Base-by-base conservation (phyloP, 495 filamentous ascomycete genomes). In the Aspergillus heteromorphus region DNA sequence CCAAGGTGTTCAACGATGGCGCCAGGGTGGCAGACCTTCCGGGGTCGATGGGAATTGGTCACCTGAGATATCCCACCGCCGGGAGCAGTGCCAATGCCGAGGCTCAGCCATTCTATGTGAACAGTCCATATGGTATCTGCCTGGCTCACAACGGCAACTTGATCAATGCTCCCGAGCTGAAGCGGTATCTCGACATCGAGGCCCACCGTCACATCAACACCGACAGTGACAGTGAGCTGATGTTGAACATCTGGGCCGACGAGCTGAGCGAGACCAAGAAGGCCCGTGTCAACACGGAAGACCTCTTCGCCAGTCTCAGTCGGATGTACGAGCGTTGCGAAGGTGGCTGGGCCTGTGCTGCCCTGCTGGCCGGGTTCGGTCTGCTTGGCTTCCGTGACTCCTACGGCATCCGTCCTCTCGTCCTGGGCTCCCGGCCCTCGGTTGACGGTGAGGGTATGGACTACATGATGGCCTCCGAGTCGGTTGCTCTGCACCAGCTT, bases 391-490 rank as follows among this genome's bases (percentile, higher is more conserved):
- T 97, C 79, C 81, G 89, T 52, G 93, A 97, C 69, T 77, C 84
- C 7, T 84, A 92, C 60, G 93, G 92, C 59, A 98, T 98, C 57
- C 87, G 93, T 27, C 93, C 93, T 0, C 78, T 98, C 48, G 80
- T 91, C 38, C 76, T 97, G 5, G 93, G 93, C 41, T 86, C 83
- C 59, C 81, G 88, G 38, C 79, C 81, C 3, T 87, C 87, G 0
- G 64, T 85, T n/a, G 75, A 79, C 49, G 79, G 80, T 21, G 79
- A 82, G 0, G 87, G 87, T 18, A 88, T 65, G 49, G 93, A 97
- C 72, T 98, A 97, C 73, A 95, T 97, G 88, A 84, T 98, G 77
- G 89, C 93, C 0, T 96, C 91, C n/a, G 93, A 98, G 71, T 93
- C 88, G 29, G 88, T 97, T 54, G 93, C 93, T 45, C 75, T 98